Conservation (phyloP, 306 rosid species). For the Biancaea sappan region DNA sequence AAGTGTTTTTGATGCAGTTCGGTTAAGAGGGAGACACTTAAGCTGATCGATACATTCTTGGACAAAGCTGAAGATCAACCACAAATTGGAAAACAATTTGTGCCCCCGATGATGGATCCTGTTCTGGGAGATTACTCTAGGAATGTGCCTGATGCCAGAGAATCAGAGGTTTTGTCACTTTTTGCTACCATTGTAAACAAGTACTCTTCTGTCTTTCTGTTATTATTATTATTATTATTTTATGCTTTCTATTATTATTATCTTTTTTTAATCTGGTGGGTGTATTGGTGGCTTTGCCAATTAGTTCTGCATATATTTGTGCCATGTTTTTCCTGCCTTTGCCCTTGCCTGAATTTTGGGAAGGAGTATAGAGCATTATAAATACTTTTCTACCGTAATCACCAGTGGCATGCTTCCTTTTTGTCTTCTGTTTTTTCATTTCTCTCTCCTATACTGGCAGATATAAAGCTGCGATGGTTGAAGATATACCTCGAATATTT, state of each 20-base stretch:
- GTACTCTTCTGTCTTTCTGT: slow-evolving; percentile 47
- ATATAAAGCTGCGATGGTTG: slow-evolving; percentile 88
- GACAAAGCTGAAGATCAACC: slow-evolving; percentile 99
- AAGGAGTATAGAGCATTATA: not conserved
- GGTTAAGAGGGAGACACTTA: slow-evolving; percentile 95
- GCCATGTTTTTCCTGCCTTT: not conserved
- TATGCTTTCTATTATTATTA: not conserved
- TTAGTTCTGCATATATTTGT: not conserved
- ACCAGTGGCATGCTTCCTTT: not conserved
- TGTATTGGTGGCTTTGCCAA: slow-evolving; percentile 24
- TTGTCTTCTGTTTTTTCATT: not conserved
- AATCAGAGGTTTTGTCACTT: slow-evolving; percentile 94
- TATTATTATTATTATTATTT: not conserved
- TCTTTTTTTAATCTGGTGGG: not conserved
- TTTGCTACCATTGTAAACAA: slow-evolving; percentile 95
- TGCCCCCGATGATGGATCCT: slow-evolving; percentile 99
- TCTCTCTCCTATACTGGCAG: slow-evolving; percentile 39
- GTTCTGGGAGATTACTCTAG: slow-evolving; percentile 95
- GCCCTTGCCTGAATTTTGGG: not conserved
- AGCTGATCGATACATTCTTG: slow-evolving; percentile 93
- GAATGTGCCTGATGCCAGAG: slow-evolving; percentile 98
- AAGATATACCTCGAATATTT: slow-evolving; percentile 94
- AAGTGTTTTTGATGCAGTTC: slow-evolving; percentile 62
- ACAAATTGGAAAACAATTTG: slow-evolving; percentile 95
- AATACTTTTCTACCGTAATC: not conserved